A percentile compares a stretch with the other conserved stretches of the same genome.
Evolutionary conservation across 1,284 basidiomycete species (phyloP).

Genomic region (Fomitiporia mediterranea): DNA sequence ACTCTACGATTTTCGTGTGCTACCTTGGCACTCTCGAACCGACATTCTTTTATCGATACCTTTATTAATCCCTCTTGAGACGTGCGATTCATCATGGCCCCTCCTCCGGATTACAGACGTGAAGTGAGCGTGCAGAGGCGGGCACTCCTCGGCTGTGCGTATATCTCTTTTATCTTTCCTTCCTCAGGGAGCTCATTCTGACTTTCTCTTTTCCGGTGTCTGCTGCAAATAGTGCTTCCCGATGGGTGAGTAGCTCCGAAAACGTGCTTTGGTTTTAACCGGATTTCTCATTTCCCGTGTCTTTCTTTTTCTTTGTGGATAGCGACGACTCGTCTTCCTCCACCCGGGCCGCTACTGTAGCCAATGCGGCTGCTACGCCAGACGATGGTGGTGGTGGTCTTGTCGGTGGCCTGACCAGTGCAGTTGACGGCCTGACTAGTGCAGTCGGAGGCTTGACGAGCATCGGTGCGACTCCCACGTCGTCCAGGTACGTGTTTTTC

Average conservation of each 20-base stretch:
- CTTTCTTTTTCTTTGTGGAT: neutral
- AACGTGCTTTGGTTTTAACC: neutral
- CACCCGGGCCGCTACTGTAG: neutral
- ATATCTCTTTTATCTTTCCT: neutral
- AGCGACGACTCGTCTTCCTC: constrained; percentile 8
- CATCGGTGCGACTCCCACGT: neutral
- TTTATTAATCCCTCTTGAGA: neutral
- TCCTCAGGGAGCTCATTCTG: neutral
- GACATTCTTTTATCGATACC: neutral
- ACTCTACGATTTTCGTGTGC: neutral
- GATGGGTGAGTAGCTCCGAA: constrained; percentile 9
- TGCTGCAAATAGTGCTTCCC: constrained; percentile 18
- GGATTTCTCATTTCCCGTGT: too few species aligned
- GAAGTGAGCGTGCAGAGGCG: constrained; percentile 15
- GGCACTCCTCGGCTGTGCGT: constrained; percentile 19
- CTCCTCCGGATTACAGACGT: constrained; percentile 2
- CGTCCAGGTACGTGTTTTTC: constrained; percentile 2
- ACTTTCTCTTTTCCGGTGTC: neutral
- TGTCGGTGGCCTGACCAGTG: constrained; percentile 9
- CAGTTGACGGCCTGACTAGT: constrained; percentile 12
- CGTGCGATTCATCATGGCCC: neutral
- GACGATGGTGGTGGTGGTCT: constrained; percentile 5
- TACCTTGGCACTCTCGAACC: constrained; percentile 4
- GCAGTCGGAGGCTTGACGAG: constrained; percentile 14
- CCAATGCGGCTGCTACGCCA: neutral